Conservation (phyloP, 2,329 filamentous ascomycete genomes). For the Penicillium hordei region DNA sequence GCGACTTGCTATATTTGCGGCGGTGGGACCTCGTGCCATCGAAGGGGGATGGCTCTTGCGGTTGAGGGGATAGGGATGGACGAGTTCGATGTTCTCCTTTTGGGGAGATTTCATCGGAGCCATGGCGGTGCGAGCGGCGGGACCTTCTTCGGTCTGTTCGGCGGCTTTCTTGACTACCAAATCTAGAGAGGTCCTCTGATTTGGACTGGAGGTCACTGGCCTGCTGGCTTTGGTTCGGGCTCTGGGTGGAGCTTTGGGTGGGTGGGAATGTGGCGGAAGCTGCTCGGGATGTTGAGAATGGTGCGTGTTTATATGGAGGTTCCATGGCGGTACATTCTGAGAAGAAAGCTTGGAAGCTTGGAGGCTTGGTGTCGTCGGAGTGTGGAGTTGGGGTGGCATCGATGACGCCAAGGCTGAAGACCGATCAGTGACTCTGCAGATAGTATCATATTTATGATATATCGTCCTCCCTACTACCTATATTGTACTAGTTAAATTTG, state of each 20-base stretch:
- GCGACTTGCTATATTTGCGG: slow-evolving; percentile 34
- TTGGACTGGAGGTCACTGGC: not conserved
- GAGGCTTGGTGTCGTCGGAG: not conserved
- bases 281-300: slow-evolving; percentile 18
- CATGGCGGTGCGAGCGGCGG: not conserved
- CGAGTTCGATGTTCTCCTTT: slow-evolving; percentile 1
- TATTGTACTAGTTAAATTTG: too few species aligned
- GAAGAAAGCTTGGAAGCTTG: not conserved
- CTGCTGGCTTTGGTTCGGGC: not conserved
- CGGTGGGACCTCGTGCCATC: slow-evolving; percentile 22
- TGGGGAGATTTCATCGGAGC: slow-evolving; percentile 3
- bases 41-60: slow-evolving; percentile 13
- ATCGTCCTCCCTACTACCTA: not conserved
- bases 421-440: not conserved
- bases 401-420: slow-evolving; percentile 9
- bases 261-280: slow-evolving; percentile 23
- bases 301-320: slow-evolving; percentile 12
- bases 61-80: slow-evolving; percentile 5
- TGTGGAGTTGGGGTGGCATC: slow-evolving; percentile 6
- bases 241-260: not conserved
- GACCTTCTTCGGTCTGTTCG: not conserved
- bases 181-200: slow-evolving; percentile 1
- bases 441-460: too few species aligned
- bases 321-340: slow-evolving; percentile 18
- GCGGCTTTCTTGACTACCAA: not conserved